Base-by-base conservation (phyloP, 306 rosid genomes). In the Pachyrhizus erosus region DNA sequence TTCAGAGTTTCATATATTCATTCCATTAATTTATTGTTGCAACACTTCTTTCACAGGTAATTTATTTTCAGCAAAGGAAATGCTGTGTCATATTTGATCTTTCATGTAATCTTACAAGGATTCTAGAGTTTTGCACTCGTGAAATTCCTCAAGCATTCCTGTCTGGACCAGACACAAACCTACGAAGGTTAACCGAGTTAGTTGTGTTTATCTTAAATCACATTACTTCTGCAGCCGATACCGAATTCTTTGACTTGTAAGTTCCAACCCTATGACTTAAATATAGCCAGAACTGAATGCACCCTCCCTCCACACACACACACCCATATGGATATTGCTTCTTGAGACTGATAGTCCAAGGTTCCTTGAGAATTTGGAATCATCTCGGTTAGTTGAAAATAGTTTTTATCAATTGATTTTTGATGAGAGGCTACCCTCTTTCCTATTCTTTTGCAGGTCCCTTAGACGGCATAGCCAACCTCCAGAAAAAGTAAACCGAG, bases 21-120 rank as follows among this genome's bases (percentile, higher is more conserved):
- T 77, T 70, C 75, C 45, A 57, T 40, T 61, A 43, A 78, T 40
- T 79, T 60, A 72, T 58, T 76, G 87, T 54, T 82, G 64, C 55
- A 77, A 78, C 79, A 64, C 45, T 80, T 70, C 27, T 51, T 80
- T 83, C 85, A 78, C 94, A 96, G 99, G 99, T 96, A 73, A 24
- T 90, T 81, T 98, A 96, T 82, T 96, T 94, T 89, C 98, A 96
- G 82, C 99, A 96, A 87, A 89, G 92, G 86, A 93, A 93, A 89
- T 96, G 99, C 85, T 86, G 86, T 86, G 92, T 92, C 77, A 91
- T 93, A 85, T 96, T 91, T 87, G 99, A 96, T 86, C 99, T 93
- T 72, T 96, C 99, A 31, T 92, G 99, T 85, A 96, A 96, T 88
- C 98, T 96, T 75, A 87, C 98, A 54, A 90, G 97, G 87, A 90